Evolutionary conservation across 2,329 filamentous ascomycete genomes (phyloP), one percentile per base, ranked within the genome.

Genomic region (Zopfia rhizophila): DNA sequence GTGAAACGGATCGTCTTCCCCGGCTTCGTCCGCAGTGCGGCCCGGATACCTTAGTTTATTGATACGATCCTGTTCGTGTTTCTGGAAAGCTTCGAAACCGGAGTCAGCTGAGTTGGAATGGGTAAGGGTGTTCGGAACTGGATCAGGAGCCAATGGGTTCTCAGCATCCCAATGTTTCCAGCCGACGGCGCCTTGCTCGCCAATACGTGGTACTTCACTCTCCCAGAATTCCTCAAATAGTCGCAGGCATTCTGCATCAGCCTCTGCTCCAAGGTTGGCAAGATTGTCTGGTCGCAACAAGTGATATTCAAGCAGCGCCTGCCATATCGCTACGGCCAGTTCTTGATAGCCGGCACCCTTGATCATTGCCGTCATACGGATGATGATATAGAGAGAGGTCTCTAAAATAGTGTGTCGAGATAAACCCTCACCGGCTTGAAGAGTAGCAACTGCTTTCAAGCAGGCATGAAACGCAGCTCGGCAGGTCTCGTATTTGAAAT

Each of bases 191-290:
- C 76, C 78, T 1, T 72, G 62, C 58, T 97, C 93, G 7, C 93
- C 93, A 41, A 96, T 81, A 5, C 93, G 83, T 0, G 88, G 77
- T 0, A 84, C 79, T 63, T 97, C 93, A 45, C 85, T 89, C 48
- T 96, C 91, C 94, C 94, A 97, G 53, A 94, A 96, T 2, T 86
- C 80, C 35, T 82, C 76, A 51, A 96, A 89, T 16, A 30, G 43
- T 16, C 18, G 8, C 3, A 38, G 21, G 19, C 31, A 35, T 19
- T n/a, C 31, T 8, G 31, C n/a, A 35, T 11, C 22, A 12, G 21
- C 22, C 10, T 45, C 16, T 7, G 29, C 31, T 7, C 40, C 13
- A 21, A 72, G 38, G 4, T 63, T 43, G 14, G 11, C 28, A 19
- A 16, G 17, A 5, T 31, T 21, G 3, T 30, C 16, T 7, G 88